phyloP scores from a whole-genome alignment of 331 rosid genomes.

The Phaseolus coccineus region DNA sequence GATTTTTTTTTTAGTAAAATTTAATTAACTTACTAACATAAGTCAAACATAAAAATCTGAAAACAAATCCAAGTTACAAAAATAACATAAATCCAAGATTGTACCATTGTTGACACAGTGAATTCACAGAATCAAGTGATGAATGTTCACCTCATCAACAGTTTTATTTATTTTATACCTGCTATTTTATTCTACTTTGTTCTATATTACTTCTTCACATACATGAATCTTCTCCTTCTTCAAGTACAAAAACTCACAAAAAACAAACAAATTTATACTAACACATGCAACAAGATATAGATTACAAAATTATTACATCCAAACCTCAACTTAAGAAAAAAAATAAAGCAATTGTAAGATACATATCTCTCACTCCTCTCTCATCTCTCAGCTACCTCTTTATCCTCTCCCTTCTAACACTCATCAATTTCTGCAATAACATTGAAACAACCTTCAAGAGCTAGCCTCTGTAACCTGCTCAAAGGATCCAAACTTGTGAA shows the following conservation, averaged over 20 bases:
- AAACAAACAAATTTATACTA: background rate
- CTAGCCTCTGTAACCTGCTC: no score
- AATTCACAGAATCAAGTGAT: no score
- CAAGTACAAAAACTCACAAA: background rate
- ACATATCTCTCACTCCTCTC: background rate
- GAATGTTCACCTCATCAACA: background rate
- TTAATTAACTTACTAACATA: no score
- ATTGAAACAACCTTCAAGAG: no score
- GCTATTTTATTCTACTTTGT: background rate
- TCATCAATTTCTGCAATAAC: no score
- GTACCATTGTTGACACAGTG: no score
- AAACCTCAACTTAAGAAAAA: background rate
- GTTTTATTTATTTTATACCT: background rate
- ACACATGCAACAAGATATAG: constrained; percentile 23
- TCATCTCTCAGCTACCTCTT: no score
- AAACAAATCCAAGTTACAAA: no score
- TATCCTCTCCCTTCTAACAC: background rate
- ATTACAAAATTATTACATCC: constrained; percentile 24
- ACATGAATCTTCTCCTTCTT: background rate
- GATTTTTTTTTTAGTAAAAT: no score
- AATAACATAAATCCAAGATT: no score
- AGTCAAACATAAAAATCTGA: no score
- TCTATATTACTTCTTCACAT: no score
- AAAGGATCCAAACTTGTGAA: background rate
- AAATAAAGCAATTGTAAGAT: constrained; percentile 4